Percentiles rank a stretch among this genome's conserved stretches.
Conservation (phyloP, 306 rosid genomes). For the Canavalia gladiata region DNA sequence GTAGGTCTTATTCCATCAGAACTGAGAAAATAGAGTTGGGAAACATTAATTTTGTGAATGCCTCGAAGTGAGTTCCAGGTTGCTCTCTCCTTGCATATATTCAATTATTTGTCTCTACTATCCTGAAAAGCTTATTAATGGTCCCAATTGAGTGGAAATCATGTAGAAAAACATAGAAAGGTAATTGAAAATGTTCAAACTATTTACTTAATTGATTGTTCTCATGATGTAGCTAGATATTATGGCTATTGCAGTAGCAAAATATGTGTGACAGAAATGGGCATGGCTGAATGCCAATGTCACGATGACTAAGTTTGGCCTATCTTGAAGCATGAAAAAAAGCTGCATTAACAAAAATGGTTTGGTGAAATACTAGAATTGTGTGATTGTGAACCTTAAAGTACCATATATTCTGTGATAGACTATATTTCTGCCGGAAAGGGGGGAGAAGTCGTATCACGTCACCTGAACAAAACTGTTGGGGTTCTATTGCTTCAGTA, state of each 20-base stretch:
- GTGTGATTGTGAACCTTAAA: not conserved
- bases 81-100: slow-evolving; percentile 14
- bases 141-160: not conserved
- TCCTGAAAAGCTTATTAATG: not conserved
- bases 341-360: slow-evolving; percentile 1
- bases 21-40: not conserved
- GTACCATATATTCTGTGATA: too few species aligned
- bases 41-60: slow-evolving; percentile 2
- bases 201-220: too few species aligned
- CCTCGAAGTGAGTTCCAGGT: not conserved
- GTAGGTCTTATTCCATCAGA: slow-evolving; percentile 7
- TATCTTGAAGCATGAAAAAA: slow-evolving; percentile 32
- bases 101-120: not conserved
- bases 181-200: too few species aligned
- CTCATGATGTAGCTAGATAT: not conserved
- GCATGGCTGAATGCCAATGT: not conserved
- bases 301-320: slow-evolving; percentile 1
- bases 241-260: not conserved
- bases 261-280: not conserved
- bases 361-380: not conserved
- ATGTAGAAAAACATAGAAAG: not conserved
- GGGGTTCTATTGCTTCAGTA: not conserved
- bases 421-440: not conserved
- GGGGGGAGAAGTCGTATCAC: too few species aligned
- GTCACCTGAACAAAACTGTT: not conserved